Base-by-base conservation (phyloP, 179 eudicot genomes). In the Spergularia azorica region DNA sequence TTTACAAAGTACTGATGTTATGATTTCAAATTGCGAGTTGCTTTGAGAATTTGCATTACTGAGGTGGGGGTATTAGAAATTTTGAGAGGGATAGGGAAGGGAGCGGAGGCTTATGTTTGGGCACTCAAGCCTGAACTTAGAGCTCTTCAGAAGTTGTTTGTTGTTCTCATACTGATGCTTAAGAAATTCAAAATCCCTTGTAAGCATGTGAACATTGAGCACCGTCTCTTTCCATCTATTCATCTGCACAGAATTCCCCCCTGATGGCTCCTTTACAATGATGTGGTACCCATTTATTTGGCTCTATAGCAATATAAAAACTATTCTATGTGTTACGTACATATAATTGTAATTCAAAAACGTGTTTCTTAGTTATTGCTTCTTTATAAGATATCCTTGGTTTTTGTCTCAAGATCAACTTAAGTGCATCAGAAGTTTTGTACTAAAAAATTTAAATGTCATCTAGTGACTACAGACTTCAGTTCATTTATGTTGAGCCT, bases 51-150 rank as follows among this genome's bases (percentile, higher is more conserved):
- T 36, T 36, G 38, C 38, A 36, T 36, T 1, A 36, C 38, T 75
- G 90, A 94, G 82, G 97, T 89, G 5, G 97, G 95, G 50, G 88
- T 92, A 74, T 94, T 91, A 11, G 97, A 92, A 81, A 92, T 94
- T 70, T 75, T 94, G 84, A 89, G 79, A 9, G 98, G 91, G 50
- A 86, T 94, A 11, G 95, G 95, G 48, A 88, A 86, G 46, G 95
- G 94, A 68, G 87, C 92, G 15, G 96, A 92, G 76, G 73, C 88
- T 74, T 89, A 92, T 77, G 91, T 83, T 3, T 86, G 80, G 70
- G 90, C 90, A 83, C 89, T 92, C 20, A 94, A 89, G 79, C 60
- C 87, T 62, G 95, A 88, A 81, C 86, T 94, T 75, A 95, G 94
- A 50, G 92, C 90, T 70, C 72, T 92, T 50, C 89, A 88, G 41